Base-by-base conservation (phyloP, 1,284 basidiomycete species). In the Rhizoctonia solani region DNA sequence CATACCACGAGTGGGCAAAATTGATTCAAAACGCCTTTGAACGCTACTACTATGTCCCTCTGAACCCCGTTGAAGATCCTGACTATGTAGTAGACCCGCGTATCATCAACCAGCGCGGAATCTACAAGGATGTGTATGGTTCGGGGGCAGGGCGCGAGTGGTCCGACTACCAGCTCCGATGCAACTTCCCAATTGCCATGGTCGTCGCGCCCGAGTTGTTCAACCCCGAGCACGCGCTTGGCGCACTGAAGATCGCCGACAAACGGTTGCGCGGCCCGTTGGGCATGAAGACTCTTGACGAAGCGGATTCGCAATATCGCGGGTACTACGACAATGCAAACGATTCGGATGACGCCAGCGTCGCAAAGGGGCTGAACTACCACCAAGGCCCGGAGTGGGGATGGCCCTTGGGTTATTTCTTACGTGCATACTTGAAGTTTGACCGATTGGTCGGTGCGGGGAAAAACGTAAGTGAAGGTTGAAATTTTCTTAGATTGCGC, bases 51-150 rank as follows among this genome's bases (percentile, higher is more conserved):
- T 97, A 92, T 77, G 83, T 99, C 53, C 96, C 95, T 13, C 70
- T 82, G n/a, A 85, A 95, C 75, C 81, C 89, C 0, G 74, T 80
- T 9, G 85, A 93, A 25, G 95, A 99, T 75, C 71, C 74, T 6
- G 79, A 86, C 41, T 95, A 93, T 79, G 82, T 83, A 66, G 77
- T 98, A 70, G 82, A 93, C 74, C 72, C 90, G 0, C 81, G 75
- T 30, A 79, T 98, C 34, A 82, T 98, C 71, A 92, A 95, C 77
- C 89, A 93, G 25, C 85, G 96, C 54, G 96, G 96, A 3, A 96
- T 98, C 76, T 99, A 99, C 84, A 99, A 99, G 81, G 96, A 99
- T 74, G 94, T 98, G 4, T 92, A 90, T 72, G 93, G 94, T 39
- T 94, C 95, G 16, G 92, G 92, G 0, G 75, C 81, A 59, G 90